phyloP scores from a whole-genome alignment of 164 flowering plant species.

The Nymphaea colorata region DNA sequence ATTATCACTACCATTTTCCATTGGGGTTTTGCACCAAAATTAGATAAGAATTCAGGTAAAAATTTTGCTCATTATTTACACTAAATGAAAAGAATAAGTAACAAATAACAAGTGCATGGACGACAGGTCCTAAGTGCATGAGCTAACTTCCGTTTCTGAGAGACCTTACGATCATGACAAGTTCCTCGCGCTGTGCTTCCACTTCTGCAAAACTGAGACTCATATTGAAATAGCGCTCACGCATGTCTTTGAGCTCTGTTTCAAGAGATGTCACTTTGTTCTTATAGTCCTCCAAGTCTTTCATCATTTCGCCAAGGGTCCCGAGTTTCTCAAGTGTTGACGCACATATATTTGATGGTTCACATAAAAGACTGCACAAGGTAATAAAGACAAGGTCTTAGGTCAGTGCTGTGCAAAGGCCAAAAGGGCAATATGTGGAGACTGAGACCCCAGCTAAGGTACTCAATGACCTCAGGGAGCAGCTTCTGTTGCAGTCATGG shows the following conservation, averaged over 20 bases:
- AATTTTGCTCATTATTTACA: too few species aligned
- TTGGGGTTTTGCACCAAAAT: too few species aligned
- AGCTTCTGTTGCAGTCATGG: too few species aligned
- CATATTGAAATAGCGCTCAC: conserved; percentile 75
- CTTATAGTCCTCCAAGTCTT: conserved; percentile 10
- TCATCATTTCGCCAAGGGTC: not conserved
- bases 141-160: conserved; percentile 23
- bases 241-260: conserved; percentile 62
- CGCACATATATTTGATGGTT: not conserved
- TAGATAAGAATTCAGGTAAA: too few species aligned
- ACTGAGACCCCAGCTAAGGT: too few species aligned
- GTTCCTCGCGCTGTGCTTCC: conserved; percentile 75
- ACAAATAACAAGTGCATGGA: too few species aligned
- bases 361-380: conserved; percentile 23
- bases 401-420: too few species aligned
- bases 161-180: conserved; percentile 68
- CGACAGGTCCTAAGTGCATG: conserved; percentile 10
- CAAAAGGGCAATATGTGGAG: too few species aligned
- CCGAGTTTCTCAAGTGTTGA: not conserved
- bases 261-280: conserved; percentile 39
- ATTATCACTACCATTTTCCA: too few species aligned
- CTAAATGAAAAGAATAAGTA: too few species aligned
- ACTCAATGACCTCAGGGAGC: too few species aligned
- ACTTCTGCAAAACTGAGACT: conserved; percentile 87
- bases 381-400: not conserved